Percentiles rank a stretch among this genome's conserved stretches.
phyloP scores from a whole-genome alignment of 1,139 yeast species.

The Pichia sp. region DNA sequence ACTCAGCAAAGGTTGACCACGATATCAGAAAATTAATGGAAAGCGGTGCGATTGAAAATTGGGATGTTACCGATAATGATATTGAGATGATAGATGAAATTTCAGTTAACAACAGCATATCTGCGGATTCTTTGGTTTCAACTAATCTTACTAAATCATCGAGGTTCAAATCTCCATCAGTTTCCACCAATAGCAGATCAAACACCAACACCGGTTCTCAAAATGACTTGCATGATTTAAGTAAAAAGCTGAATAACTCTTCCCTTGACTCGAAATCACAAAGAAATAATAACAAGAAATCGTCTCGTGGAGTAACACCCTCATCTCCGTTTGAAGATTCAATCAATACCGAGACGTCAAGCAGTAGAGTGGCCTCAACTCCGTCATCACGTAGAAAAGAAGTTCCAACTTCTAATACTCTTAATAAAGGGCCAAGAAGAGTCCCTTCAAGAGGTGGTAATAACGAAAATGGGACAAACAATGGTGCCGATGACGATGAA shows the following conservation, averaged over 20 bases:
- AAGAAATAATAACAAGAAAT: not conserved
- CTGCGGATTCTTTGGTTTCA: too few relatives aligned
- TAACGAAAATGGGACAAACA: slow-evolving; percentile 4
- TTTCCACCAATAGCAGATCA: not conserved
- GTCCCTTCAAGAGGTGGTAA: not conserved
- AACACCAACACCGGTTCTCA: not conserved
- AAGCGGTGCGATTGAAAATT: slow-evolving; percentile 69
- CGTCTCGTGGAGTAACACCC: not conserved
- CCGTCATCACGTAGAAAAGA: slow-evolving; percentile 6
- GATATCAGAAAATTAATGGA: slow-evolving; percentile 70
- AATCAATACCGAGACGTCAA: slow-evolving; percentile 2
- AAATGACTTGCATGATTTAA: not conserved
- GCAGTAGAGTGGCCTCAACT: slow-evolving; percentile 2
- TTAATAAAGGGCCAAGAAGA: slow-evolving; percentile 10
- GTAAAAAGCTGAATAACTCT: slow-evolving; percentile 4
- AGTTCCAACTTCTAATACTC: slow-evolving; percentile 10
- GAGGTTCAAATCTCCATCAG: not conserved
- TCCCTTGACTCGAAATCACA: slow-evolving; percentile 2
- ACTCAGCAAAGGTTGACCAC: slow-evolving; percentile 60
- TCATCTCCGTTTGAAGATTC: slow-evolving; percentile 3
- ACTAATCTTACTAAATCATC: not conserved
- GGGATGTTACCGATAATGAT: slow-evolving; percentile 12
- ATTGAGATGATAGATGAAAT: slow-evolving; percentile 3
- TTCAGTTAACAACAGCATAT: not conserved
- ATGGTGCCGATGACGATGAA: slow-evolving; percentile 39